Evolutionary conservation across 305 asterid genomes (phyloP).

Genomic region (Fraxinus velutina): DNA sequence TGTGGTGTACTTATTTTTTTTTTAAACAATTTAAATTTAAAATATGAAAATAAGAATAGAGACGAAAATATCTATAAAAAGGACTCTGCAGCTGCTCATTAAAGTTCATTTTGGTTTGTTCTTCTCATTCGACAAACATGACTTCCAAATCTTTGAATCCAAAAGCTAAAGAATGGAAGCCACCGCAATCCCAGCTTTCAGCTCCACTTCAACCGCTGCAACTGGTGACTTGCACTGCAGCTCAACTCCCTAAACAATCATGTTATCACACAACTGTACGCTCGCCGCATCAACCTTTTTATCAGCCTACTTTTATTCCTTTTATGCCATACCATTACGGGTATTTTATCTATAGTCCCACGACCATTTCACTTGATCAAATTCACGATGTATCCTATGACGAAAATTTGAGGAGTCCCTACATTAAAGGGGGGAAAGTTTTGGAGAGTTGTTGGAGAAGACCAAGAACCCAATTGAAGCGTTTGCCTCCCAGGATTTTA

Average conservation of each 20-base stretch:
- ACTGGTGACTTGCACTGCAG: background rate
- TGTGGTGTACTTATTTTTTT: no score
- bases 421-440: background rate
- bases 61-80: background rate
- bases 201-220: background rate
- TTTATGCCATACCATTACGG: background rate
- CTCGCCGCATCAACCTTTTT: background rate
- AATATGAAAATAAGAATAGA: no score
- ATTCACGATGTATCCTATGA: background rate
- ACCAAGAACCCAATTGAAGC: background rate
- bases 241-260: background rate
- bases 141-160: slow-evolving; percentile 22
- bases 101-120: background rate
- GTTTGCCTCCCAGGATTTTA: background rate
- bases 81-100: background rate
- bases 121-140: background rate
- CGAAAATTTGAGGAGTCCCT: background rate
- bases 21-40: no score
- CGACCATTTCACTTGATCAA: background rate
- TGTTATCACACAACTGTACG: background rate
- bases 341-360: background rate
- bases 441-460: background rate
- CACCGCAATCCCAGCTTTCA: background rate
- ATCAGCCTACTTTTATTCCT: background rate
- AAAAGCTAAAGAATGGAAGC: slow-evolving; percentile 26